Base-by-base conservation (phyloP, 345 rosid species). In the Brassica nigra region DNA sequence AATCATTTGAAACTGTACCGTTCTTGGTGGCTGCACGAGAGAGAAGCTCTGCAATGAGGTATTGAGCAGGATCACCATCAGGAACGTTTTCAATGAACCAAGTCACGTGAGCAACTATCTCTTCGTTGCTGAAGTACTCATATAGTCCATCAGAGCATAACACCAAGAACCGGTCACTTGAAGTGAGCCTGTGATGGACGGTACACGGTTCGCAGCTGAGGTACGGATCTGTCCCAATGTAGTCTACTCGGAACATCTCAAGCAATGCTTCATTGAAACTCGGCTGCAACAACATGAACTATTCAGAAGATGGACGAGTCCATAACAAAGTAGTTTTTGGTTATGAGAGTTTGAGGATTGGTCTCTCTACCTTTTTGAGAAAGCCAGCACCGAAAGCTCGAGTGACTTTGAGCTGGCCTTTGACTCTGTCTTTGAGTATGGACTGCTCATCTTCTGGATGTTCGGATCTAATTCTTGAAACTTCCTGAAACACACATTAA, bases 41-140 rank as follows among this genome's bases (percentile, higher is more conserved):
- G 27, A 94, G 89, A 75, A 94, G 93, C 88, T 92, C 97, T 2
- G 97, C 91, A 76, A 94, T 85, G 73, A 94, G 97, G 82, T 92
- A 90, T 76, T 94, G 97, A 30, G 98, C 97, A 78, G 98, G 98
- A 84, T 94, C 98, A 0, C 98, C 98, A 83, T 88, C 97, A 52
- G 98, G 98, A 57, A 89, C 97, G 80, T 92, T 94, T 82, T 94
- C 98, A 72, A 94, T 90, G 87, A 94, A 94, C 98, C 98, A 94
- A 8, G 90, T 92, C 74, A 94, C 98, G 85, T 87, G 98, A 34
- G 97, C 93, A 80, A 92, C 97, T 52, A 94, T 94, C 83, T 94
- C 97, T 81, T 94, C 98, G 68, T 92, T 94, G 89, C 97, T 92
- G 76, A 94, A 90, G 85, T 90, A 94, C 83, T 94, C 97, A 77